Evolutionary conservation across 2,329 filamentous ascomycete species (phyloP), one percentile per base, ranked within the genome.

Genomic region (Pochonia chlamydosporia): DNA sequence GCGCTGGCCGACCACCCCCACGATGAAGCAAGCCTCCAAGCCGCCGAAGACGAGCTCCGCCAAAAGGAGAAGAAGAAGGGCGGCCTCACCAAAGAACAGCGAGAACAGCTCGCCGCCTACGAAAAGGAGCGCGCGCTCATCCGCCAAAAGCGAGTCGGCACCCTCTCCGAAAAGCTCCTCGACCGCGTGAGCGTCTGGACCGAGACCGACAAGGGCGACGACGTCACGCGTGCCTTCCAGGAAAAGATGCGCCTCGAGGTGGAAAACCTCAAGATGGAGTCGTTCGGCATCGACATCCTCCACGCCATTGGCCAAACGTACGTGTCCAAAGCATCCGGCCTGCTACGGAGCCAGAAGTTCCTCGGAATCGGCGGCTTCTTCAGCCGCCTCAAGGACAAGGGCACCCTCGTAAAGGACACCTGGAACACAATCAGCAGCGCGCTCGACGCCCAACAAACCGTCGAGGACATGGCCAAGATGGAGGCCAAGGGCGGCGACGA

Each of bases 191-290:
- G 85, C 54, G 83, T 97, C 36, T 97, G 91, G 92, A 96, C 93
- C 5, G 93, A 99, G 74, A 96, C 92, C 3, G 93, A 97, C 70
- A 95, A 93, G 72, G 81, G 85, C 40, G 52, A 69, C 13, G 90
- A 95, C 57, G 89, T 96, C 50, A 97, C 92, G 28, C 73, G 72
- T 49, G 88, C 93, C 0, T 99, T 97, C 74, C 85, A 91, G 65
- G 89, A 92, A 64, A 96, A 99, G 79, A 96, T 88, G 56, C 81
- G 85, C 35, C 82, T 97, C 35, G 93, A 99, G 70, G 89, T 95
- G 23, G 93, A 99, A 73, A 95, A 97, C 63, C 75, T 99, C 58
- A 99, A 97, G 77, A 99, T 99, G 89, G 93, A 99, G 71, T 95
- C 88, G 0, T 99, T 99, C 59, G 93, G 93, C 44, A 77, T 99